Evolutionary conservation across 179 eudicot genomes (phyloP).

Genomic region (Drosera spatulata): DNA sequence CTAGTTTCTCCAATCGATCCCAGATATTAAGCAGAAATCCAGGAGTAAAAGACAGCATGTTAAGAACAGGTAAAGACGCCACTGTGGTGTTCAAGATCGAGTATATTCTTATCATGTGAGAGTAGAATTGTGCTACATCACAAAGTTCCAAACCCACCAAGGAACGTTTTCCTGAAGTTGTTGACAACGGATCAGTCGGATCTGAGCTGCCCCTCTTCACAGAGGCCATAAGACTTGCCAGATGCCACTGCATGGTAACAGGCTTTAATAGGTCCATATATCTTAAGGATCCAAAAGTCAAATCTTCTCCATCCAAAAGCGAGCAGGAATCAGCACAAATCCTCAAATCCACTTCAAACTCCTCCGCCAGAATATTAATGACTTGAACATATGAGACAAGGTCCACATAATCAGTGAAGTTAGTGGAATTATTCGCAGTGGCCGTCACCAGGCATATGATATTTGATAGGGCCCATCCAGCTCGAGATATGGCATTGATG

Average conservation of each 20-base stretch:
- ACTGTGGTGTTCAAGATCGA: conserved; percentile 38
- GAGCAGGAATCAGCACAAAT: conserved; percentile 16
- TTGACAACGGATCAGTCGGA: conserved; percentile 11
- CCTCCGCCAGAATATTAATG: conserved; percentile 47
- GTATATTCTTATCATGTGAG: conserved; percentile 64
- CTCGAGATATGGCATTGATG: conserved; percentile 35
- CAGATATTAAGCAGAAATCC: conserved; percentile 71
- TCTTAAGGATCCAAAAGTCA: conserved; percentile 27
- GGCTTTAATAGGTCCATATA: conserved; percentile 66
- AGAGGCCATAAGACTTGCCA: conserved; percentile 45
- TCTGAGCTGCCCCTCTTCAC: conserved; percentile 23
- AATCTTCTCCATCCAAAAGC: conserved; percentile 12
- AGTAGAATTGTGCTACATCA: conserved; percentile 66
- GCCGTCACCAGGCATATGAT: conserved; percentile 52
- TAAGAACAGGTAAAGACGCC: conserved; percentile 72
- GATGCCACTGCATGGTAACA: conserved; percentile 90
- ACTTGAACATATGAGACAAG: conserved; percentile 44
- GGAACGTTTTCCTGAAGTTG: conserved; percentile 9
- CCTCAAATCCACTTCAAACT: conserved; percentile 21
- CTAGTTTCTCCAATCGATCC: conserved; percentile 49
- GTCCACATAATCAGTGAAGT: conserved; percentile 51
- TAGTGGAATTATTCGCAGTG: conserved; percentile 28
- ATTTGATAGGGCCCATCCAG: conserved; percentile 90
- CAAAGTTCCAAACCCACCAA: conserved; percentile 29
- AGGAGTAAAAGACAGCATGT: conserved; percentile 89